phyloP scores from a whole-genome alignment of 257 asterid species.

The Ilex asprella region DNA sequence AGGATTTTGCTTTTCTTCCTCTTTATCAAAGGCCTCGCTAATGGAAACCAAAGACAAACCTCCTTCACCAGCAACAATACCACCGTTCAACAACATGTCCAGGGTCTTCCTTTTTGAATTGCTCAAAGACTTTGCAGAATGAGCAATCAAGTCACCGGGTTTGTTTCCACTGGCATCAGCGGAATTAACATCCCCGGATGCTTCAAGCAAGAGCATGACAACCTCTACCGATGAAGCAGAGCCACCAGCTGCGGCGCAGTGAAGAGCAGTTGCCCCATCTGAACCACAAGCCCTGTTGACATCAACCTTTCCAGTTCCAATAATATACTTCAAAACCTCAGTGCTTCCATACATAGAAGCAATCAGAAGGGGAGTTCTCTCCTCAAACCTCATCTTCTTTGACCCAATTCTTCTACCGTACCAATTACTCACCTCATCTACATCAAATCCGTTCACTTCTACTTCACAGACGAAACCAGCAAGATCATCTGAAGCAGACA shows the following conservation, averaged over 20 bases:
- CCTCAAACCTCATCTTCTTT: slow-evolving; percentile 66
- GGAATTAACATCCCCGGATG: slow-evolving; percentile 40
- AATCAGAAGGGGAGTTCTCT: slow-evolving; percentile 69
- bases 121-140: slow-evolving; percentile 27
- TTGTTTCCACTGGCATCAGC: slow-evolving; percentile 53
- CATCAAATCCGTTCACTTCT: slow-evolving; percentile 48
- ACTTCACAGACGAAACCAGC: slow-evolving; percentile 44
- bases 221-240: slow-evolving; percentile 41
- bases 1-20: slow-evolving; percentile 24
- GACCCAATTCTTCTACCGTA: slow-evolving; percentile 63
- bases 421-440: slow-evolving; percentile 63
- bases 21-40: slow-evolving; percentile 20
- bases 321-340: slow-evolving; percentile 45
- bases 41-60: neutral
- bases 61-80: too few relatives aligned
- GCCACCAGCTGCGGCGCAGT: slow-evolving; percentile 81
- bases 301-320: slow-evolving; percentile 46
- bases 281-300: slow-evolving; percentile 63
- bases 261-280: slow-evolving; percentile 80
- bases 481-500: slow-evolving; percentile 69
- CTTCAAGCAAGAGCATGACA: slow-evolving; percentile 45
- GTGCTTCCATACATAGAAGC: slow-evolving; percentile 75
- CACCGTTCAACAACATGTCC: slow-evolving; percentile 63
- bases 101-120: slow-evolving; percentile 35
- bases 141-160: slow-evolving; percentile 55